Base-by-base conservation (phyloP, 1,139 yeast genomes). In the Petasospora fabianii region DNA sequence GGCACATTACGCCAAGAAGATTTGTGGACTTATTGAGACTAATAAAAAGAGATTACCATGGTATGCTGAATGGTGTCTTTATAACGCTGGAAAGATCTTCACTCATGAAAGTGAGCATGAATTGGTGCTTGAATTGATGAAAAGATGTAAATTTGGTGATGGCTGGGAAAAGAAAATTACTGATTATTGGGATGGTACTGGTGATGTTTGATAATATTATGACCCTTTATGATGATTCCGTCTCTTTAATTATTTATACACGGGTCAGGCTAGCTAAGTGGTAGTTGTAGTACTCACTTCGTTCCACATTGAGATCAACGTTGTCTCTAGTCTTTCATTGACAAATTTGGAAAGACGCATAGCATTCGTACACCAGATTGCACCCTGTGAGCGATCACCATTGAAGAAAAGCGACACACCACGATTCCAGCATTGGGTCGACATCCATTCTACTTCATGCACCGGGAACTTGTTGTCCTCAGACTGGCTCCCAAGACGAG, bases 1-100 rank as follows among this genome's bases (percentile, higher is more conserved):
- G 3, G 54, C 65, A 5, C 64, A 69, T 66, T 71, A 68, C 42
- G 72, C 72, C 1, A 66, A 65, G 40, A 61, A 61, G 35, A 59
- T 65, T 3, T 58, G 64, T 46, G 67, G 66, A 3, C 59, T 68
- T 6, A 24, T 60, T 5, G n/a, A 22, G 7, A 42, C 49, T 18
- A 44, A 47, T 20, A 30, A 27, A 9, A 36, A 32, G 6, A 31
- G 32, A 8, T 9, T n/a, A 2, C 43, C 45, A 17, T 44, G 47
- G 47, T 42, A 37, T 26, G 28, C 34, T 2, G 31, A 38, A 33
- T 60, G 66, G 62, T 60, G 61, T 28, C 46, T 68, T 9, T 65
- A 64, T 60, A 53, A 61, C 9, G 71, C 71, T 7, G 73, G 71
- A 1, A 63, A 60, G 44, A 50, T 66, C 27, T 48, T 67, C 32